Conservation (phyloP, 345 rosid species). For the Syzygium jambos region DNA sequence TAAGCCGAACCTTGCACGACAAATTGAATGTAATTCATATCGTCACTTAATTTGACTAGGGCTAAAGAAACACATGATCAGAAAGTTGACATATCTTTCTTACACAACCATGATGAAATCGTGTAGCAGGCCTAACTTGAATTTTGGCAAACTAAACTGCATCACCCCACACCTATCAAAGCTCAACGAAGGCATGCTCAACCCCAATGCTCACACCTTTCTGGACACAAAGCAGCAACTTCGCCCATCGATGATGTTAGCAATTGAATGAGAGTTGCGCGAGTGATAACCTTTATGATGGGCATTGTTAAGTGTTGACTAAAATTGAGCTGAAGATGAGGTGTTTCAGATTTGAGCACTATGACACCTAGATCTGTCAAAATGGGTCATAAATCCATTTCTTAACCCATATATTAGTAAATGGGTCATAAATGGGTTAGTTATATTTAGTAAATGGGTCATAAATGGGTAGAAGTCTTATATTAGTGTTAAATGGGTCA, state of each 20-base stretch:
- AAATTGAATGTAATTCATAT: not conserved
- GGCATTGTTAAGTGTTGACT: not conserved
- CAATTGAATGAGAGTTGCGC: not conserved
- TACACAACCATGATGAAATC: not conserved
- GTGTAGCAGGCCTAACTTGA: not conserved
- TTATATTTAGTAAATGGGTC: too few relatives aligned
- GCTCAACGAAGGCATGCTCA: not conserved
- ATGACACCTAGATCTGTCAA: too few relatives aligned
- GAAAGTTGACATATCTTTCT: not conserved
- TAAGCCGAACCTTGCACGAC: rapidly evolving
- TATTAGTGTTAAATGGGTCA: too few relatives aligned
- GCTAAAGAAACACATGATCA: not conserved
- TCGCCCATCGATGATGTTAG: not conserved
- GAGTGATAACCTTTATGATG: too few relatives aligned
- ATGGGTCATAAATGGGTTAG: too few relatives aligned
- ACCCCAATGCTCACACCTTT: not conserved
- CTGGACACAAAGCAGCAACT: not conserved
- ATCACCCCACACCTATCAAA: not conserved
- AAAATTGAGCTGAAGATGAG: not conserved
- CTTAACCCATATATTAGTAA: too few relatives aligned
- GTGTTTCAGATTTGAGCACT: not conserved
- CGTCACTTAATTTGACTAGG: not conserved
- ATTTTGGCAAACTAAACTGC: not conserved
- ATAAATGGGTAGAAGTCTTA: too few relatives aligned
- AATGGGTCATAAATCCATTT: too few relatives aligned